phyloP scores from a whole-genome alignment of 2,329 filamentous ascomycete species.

The Fusarium irregulare region DNA sequence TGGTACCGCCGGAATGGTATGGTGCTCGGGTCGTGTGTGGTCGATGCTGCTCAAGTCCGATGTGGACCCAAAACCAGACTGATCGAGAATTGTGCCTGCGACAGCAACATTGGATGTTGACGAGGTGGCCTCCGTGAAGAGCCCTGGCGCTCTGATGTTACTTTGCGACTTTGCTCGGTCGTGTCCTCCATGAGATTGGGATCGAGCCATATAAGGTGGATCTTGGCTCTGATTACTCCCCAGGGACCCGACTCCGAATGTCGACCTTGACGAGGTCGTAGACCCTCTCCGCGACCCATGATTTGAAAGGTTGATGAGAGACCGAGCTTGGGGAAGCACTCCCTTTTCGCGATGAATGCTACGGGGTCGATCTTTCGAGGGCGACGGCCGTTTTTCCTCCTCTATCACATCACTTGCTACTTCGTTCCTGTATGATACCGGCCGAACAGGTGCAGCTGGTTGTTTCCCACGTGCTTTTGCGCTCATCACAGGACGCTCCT shows the following conservation, averaged over 20 bases:
- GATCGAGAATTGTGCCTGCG: constrained; percentile 59
- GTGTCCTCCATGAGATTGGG: constrained; percentile 50
- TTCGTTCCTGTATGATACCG: constrained; percentile 30
- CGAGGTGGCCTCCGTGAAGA: constrained; percentile 53
- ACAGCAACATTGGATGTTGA: constrained; percentile 57
- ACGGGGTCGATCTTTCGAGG: constrained; percentile 20
- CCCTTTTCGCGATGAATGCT: constrained; percentile 28
- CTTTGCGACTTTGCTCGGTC: constrained; percentile 32
- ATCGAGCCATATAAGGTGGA: constrained; percentile 47
- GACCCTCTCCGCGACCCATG: constrained; percentile 39
- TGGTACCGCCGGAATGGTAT: constrained; percentile 41
- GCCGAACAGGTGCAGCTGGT: constrained; percentile 47
- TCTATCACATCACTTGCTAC: constrained; percentile 13
- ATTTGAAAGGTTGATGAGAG: constrained; percentile 41
- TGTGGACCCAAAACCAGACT: constrained; percentile 49
- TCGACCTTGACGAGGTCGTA: constrained; percentile 39
- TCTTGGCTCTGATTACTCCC: constrained; percentile 36
- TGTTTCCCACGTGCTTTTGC: constrained; percentile 63
- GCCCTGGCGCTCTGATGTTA: constrained; percentile 39
- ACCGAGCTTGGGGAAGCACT: constrained; percentile 39
- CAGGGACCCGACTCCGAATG: constrained; percentile 38
- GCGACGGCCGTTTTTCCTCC: constrained; percentile 5
- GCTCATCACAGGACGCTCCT: constrained; percentile 47
- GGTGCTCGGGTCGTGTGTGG: constrained; percentile 35
- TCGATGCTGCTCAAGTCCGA: constrained; percentile 44